Base-by-base conservation (phyloP, 2,329 filamentous ascomycete genomes). In the Colletotrichum truncatum region DNA sequence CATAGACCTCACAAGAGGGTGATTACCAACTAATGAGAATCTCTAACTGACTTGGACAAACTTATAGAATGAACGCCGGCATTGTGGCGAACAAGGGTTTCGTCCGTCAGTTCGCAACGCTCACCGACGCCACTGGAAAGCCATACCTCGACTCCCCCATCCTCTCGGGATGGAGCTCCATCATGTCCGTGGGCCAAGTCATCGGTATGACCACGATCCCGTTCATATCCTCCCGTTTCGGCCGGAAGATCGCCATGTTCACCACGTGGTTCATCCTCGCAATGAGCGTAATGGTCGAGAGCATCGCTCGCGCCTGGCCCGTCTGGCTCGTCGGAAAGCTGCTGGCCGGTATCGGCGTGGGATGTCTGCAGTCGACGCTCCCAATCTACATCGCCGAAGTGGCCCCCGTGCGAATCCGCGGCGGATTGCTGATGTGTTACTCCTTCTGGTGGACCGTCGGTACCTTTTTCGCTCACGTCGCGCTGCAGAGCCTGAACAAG, bases 391-490 rank as follows among this genome's bases (percentile, higher is more conserved):
- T 83, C 5, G 73, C 78, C 1, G 80, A 82, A 59, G 70, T 78
- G 1, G 75, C 80, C 0, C 80, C 80, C 1, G 76, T 77, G 0
- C 76, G 78, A 10, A 71, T 81, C 1, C 72, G 79, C 14, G 81
- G 80, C 11, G 74, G 77, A 1, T 28, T 75, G 1, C 73, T 81
- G 34, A 81, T 81, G 68, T 73, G 73, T 12, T 80, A 81, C 57
- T 78, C 73, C 48, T 76, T 81, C 67, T 83, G 81, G 81, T 82
- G 78, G 67, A 77, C 78, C 0, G 18, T 82, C 0, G 81, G 81
- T 1, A 74, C 76, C 6, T 76, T 83, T 25, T 78, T 78, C 30
- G 79, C 77, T 3, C 77, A 77, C 7, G 72, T 83, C 0, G 79
- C 80, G 0, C 71, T 83, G 2, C 74, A 81, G 23, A 64, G 67